Conservation (phyloP, 306 rosid genomes). For the Fragaria iinumae region DNA sequence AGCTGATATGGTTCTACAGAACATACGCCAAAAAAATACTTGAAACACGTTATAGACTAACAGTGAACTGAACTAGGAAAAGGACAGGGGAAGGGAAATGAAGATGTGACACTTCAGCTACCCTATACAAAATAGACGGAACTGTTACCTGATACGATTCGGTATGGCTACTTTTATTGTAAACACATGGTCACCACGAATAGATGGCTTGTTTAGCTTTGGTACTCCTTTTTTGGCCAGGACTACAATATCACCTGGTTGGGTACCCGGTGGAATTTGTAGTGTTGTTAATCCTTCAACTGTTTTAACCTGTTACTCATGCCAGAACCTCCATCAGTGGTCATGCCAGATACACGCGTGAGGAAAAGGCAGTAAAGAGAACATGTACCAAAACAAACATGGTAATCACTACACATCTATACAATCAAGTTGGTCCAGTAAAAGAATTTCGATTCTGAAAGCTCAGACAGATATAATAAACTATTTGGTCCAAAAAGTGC, state of each 20-base stretch:
- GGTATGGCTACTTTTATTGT: slow-evolving; percentile 85
- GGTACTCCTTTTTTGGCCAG: slow-evolving; percentile 91
- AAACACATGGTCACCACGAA: slow-evolving; percentile 94
- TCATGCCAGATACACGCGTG: slow-evolving; percentile 12
- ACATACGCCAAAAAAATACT: not conserved
- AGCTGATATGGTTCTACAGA: not conserved
- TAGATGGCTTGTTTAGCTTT: slow-evolving; percentile 79
- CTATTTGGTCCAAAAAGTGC: not conserved
- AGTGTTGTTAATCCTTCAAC: slow-evolving; percentile 77
- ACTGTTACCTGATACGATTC: slow-evolving; percentile 68
- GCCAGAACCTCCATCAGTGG: slow-evolving; percentile 19
- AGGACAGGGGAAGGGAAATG: not conserved
- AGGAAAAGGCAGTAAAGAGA: not conserved
- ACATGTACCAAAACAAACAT: no score
- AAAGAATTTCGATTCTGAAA: not conserved
- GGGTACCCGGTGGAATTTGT: slow-evolving; percentile 89
- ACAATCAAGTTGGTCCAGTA: not conserved
- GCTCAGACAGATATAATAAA: not conserved
- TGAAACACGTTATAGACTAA: not conserved
- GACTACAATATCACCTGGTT: slow-evolving; percentile 80
- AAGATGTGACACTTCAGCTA: not conserved
- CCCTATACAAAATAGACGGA: not conserved
- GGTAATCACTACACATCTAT: not conserved
- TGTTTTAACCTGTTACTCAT: slow-evolving; percentile 66
- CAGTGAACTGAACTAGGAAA: not conserved